Evolutionary conservation across 768 basidiomycete genomes (phyloP).

Genomic region (Psilocybe azurescens): DNA sequence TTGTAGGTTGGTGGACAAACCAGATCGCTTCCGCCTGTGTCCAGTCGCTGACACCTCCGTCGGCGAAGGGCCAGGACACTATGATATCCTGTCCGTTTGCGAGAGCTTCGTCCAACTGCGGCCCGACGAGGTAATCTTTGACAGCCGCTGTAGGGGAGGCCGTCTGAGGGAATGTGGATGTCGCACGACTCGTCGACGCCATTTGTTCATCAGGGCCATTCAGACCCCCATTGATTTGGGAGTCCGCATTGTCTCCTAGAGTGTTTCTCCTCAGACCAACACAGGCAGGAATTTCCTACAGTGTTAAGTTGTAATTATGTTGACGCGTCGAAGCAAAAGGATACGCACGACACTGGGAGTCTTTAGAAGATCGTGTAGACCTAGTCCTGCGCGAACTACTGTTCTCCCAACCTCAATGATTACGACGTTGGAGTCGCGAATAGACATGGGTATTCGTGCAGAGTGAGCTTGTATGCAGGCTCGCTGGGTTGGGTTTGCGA

Average conservation of each 20-base stretch:
- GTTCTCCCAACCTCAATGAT: slow-evolving; percentile 82
- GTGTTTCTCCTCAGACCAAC: slow-evolving; percentile 71
- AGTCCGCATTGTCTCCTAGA: slow-evolving; percentile 31
- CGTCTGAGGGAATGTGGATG: slow-evolving; percentile 51
- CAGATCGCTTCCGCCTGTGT: slow-evolving; percentile 88
- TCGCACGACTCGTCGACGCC: slow-evolving; percentile 50
- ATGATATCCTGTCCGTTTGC: slow-evolving; percentile 73
- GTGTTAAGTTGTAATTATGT: slow-evolving; percentile 4
- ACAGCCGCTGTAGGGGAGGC: slow-evolving; percentile 53
- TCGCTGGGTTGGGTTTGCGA: background rate
- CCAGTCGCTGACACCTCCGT: slow-evolving; percentile 78
- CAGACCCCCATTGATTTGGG: slow-evolving; percentile 25
- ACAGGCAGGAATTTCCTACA: slow-evolving; percentile 79
- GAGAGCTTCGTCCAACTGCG: slow-evolving; percentile 80
- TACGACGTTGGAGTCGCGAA: slow-evolving; percentile 83
- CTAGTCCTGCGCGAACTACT: slow-evolving; percentile 74
- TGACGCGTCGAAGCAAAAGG: slow-evolving; percentile 1
- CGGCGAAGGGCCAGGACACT: slow-evolving; percentile 83
- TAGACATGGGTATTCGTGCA: slow-evolving; percentile 48
- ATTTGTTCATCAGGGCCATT: slow-evolving; percentile 29
- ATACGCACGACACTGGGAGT: slow-evolving; percentile 77
- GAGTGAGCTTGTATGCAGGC: background rate
- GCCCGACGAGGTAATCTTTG: slow-evolving; percentile 84
- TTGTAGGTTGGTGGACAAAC: slow-evolving; percentile 46
- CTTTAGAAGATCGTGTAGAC: slow-evolving; percentile 80